Evolutionary conservation across 495 filamentous ascomycete species (phyloP).

Genomic region (Aspergillus diversus): DNA sequence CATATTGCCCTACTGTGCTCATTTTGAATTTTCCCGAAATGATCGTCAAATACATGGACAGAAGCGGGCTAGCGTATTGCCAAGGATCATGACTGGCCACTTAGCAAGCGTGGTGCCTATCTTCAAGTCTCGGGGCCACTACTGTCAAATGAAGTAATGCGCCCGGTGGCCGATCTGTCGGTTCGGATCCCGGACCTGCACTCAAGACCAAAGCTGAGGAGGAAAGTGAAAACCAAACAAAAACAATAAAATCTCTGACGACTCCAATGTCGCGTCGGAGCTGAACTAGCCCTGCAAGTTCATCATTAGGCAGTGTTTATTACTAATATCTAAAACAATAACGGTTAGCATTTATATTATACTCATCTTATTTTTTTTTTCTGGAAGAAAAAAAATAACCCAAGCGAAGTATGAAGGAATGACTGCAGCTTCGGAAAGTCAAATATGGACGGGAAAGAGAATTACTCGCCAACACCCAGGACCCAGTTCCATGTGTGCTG

Average conservation of each 20-base stretch:
- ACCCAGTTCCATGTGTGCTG: conserved; percentile 25
- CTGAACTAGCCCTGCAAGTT: neutral
- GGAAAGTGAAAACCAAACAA: neutral
- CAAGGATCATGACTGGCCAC: neutral
- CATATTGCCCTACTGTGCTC: too few relatives aligned
- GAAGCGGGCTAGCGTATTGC: neutral
- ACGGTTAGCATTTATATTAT: too few relatives aligned
- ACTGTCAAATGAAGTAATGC: conserved; percentile 12
- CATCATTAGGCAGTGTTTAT: too few relatives aligned
- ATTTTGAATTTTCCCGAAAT: conserved; percentile 12
- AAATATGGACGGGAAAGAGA: neutral
- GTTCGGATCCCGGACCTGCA: neutral
- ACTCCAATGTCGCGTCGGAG: neutral
- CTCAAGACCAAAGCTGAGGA: neutral
- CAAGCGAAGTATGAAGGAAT: neutral
- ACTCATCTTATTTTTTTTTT: too few relatives aligned
- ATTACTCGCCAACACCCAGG: conserved; percentile 9
- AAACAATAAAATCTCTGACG: neutral
- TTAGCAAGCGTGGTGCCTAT: neutral
- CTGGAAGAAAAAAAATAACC: neutral
- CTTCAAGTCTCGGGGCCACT: neutral
- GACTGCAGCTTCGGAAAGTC: neutral
- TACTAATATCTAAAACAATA: too few relatives aligned
- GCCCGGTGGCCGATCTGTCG: conserved; percentile 4
- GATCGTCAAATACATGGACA: neutral